Conservation (phyloP, 2,329 filamentous ascomycete species). For the Geosmithia morbida region DNA sequence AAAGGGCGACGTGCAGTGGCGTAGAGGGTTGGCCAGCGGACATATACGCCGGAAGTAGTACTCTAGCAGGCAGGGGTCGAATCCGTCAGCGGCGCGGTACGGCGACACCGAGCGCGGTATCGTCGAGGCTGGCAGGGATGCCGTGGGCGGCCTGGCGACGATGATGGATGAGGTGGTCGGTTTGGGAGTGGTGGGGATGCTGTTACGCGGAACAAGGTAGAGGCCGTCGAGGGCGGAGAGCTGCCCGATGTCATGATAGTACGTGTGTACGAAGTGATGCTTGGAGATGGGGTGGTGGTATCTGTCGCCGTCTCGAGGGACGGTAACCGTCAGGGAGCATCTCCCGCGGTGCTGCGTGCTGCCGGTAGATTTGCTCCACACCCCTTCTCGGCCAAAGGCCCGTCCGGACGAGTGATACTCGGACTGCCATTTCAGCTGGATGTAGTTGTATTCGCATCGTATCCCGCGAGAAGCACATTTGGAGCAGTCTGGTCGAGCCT, state of each 20-base stretch:
- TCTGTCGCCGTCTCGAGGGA: background rate
- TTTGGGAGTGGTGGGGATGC: background rate
- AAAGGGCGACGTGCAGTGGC: slow-evolving; percentile 1
- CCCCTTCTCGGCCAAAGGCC: slow-evolving; percentile 3
- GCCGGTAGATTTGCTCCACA: slow-evolving; percentile 1
- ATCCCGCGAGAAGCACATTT: slow-evolving; percentile 2
- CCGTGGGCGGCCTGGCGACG: background rate
- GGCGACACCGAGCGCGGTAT: slow-evolving; percentile 1
- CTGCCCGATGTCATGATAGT: background rate
- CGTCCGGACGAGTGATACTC: slow-evolving; percentile 2
- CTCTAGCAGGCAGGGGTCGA: slow-evolving; percentile 1
- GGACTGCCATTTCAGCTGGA: slow-evolving; percentile 3
- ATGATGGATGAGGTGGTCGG: background rate
- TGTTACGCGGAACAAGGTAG: background rate
- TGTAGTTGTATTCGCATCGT: slow-evolving; percentile 1
- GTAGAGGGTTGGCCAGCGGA: slow-evolving; percentile 1
- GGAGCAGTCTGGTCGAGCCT: slow-evolving; percentile 1
- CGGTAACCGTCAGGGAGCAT: background rate
- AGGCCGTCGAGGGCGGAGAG: background rate
- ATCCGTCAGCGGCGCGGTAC: slow-evolving; percentile 1
- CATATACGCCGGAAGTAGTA: slow-evolving; percentile 3
- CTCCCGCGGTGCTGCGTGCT: background rate
- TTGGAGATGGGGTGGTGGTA: background rate
- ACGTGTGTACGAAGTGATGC: background rate
- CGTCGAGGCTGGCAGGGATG: background rate